These are phyloP conservation scores for Candida anutae DNA, from an alignment of 1,139 yeast genomes.

Conservation along the genomic window DNA sequence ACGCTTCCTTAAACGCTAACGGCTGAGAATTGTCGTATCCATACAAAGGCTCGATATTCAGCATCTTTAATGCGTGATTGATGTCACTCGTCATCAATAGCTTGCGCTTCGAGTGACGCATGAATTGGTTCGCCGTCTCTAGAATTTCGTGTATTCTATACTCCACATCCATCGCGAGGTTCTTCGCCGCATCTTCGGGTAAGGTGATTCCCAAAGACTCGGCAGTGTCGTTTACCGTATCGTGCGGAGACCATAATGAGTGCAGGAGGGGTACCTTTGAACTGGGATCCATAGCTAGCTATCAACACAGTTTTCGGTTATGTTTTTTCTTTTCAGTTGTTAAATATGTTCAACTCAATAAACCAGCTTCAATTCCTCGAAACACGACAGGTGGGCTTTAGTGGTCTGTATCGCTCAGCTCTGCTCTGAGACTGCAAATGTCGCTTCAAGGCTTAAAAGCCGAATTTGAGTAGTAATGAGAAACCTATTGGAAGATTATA, in stretches of 20 bases:
- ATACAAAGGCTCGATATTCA: slow-evolving; percentile 83
- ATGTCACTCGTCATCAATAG: slow-evolving; percentile 77
- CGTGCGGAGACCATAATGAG: slow-evolving; percentile 96
- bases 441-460: too few relatives aligned
- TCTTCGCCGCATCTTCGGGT: slow-evolving; percentile 89
- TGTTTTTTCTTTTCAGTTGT: too few relatives aligned
- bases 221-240: slow-evolving; percentile 94
- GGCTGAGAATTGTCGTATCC: slow-evolving; percentile 65
- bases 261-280: slow-evolving; percentile 59
- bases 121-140: slow-evolving; percentile 92
- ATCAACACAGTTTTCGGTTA: too few relatives aligned
- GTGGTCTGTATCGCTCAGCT: too few relatives aligned
- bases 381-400: too few relatives aligned
- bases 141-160: slow-evolving; percentile 91
- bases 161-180: slow-evolving; percentile 97
- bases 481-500: too few relatives aligned
- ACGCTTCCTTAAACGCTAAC: slow-evolving; percentile 67
- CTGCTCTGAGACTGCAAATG: too few relatives aligned
- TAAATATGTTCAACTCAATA: too few relatives aligned
- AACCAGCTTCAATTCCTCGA: too few relatives aligned
- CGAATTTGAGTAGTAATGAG: too few relatives aligned
- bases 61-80: slow-evolving; percentile 69
- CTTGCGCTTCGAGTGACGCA: slow-evolving; percentile 88
- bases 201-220: slow-evolving; percentile 81
- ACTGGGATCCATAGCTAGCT: slow-evolving; percentile 24